These are phyloP conservation scores for Penicillium sp. DNA, from an alignment of 2,329 filamentous ascomycete species.

Conservation along the genomic window DNA sequence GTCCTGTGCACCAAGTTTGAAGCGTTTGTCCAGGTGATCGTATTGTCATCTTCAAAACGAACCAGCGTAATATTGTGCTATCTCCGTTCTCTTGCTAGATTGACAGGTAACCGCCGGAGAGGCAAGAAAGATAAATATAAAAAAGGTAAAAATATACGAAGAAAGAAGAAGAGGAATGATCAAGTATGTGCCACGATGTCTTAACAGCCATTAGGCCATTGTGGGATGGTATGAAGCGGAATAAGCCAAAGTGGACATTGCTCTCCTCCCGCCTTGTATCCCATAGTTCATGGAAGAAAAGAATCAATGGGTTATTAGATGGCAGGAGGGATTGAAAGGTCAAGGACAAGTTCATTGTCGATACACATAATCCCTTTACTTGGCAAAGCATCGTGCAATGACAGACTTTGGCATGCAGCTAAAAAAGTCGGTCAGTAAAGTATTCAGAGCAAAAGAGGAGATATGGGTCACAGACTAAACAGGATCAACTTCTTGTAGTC, in stretches of 20 bases:
- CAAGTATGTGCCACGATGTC: slow-evolving; percentile 43
- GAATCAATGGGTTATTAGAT: slow-evolving; percentile 70
- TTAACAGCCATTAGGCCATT: slow-evolving; percentile 45
- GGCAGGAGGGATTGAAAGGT: slow-evolving; percentile 57
- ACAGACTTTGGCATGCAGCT: slow-evolving; percentile 74
- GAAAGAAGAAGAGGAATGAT: background rate
- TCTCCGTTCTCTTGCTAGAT: background rate
- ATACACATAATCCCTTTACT: slow-evolving; percentile 31
- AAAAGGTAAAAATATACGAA: too few relatives aligned
- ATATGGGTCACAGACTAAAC: slow-evolving; percentile 66
- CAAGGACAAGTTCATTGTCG: background rate
- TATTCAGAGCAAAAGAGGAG: background rate
- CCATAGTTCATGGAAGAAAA: slow-evolving; percentile 57
- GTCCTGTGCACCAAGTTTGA: too few relatives aligned
- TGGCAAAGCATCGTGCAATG: slow-evolving; percentile 61
- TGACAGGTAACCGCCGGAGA: background rate
- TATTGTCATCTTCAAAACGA: too few relatives aligned
- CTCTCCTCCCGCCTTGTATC: slow-evolving; percentile 74
- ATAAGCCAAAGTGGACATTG: slow-evolving; percentile 46
- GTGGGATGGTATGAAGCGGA: slow-evolving; percentile 45
- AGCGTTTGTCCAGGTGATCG: too few relatives aligned
- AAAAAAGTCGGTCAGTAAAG: slow-evolving; percentile 28
- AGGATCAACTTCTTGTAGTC: slow-evolving; percentile 79
- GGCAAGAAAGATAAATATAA: too few relatives aligned
- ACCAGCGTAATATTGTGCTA: background rate